Evolutionary conservation across 1,139 yeast genomes (phyloP).

Genomic region (Saccharomyces pastorianus): DNA sequence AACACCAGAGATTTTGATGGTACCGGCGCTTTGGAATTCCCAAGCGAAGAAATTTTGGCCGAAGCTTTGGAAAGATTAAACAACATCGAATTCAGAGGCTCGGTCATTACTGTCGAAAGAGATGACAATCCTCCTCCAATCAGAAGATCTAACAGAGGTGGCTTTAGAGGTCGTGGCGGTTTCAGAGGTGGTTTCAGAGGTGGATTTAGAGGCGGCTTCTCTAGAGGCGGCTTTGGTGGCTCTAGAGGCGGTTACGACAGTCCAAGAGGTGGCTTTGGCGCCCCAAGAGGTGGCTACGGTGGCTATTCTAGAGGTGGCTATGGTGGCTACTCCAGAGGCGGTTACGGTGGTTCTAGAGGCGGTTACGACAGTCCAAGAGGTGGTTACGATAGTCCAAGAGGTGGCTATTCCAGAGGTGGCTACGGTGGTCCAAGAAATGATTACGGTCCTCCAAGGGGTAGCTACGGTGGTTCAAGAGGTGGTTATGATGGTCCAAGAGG

Average conservation of each 20-base stretch:
- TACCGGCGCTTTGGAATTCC: slow-evolving; percentile 72
- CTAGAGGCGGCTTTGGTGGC: slow-evolving; percentile 6
- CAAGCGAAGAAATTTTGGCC: slow-evolving; percentile 63
- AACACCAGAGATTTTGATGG: slow-evolving; percentile 60
- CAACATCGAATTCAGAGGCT: slow-evolving; percentile 65
- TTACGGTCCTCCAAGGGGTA: slow-evolving; percentile 31
- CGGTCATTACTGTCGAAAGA: slow-evolving; percentile 59
- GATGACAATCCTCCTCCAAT: slow-evolving; percentile 72
- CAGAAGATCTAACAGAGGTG: slow-evolving; percentile 43
- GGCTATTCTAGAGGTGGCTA: slow-evolving; percentile 28
- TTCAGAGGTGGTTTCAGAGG: slow-evolving; percentile 39
- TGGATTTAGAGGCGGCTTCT: slow-evolving; percentile 27
- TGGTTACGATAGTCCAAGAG: slow-evolving; percentile 27
- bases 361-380: slow-evolving; percentile 33
- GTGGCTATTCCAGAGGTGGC: slow-evolving; percentile 30
- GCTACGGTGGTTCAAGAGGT: slow-evolving; percentile 31
- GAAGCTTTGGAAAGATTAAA: slow-evolving; percentile 61
- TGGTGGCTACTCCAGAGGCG: slow-evolving; percentile 31
- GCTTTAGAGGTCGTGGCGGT: slow-evolving; percentile 40
- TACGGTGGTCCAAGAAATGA: slow-evolving; percentile 33
- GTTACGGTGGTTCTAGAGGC: slow-evolving; percentile 32
- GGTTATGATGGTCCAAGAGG: slow-evolving; percentile 29
- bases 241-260: slow-evolving; percentile 29
- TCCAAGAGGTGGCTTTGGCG: slow-evolving; percentile 28
- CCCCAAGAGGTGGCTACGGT: slow-evolving; percentile 31